These are phyloP conservation scores for Lipomyces japonicus DNA, from an alignment of 805 yeast genomes.

Conservation along the genomic window DNA sequence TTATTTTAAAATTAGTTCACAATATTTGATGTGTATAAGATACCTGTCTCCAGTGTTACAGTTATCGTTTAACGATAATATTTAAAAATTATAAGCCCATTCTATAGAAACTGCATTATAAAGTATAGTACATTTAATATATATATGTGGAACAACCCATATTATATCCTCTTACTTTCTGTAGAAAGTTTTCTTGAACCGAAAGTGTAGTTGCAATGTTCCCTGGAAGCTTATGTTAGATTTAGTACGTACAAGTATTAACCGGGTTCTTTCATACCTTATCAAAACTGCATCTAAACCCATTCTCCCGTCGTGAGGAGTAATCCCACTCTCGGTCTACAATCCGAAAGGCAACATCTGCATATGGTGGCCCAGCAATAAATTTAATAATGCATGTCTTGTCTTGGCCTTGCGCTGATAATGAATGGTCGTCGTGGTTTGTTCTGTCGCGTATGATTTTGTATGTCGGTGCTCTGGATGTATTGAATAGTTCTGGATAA, in stretches of 20 bases:
- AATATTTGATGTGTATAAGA: too few relatives aligned
- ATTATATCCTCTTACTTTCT: slow-evolving; percentile 26
- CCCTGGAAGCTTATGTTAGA: slow-evolving; percentile 28
- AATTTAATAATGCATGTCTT: slow-evolving; percentile 37
- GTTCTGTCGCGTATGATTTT: slow-evolving; percentile 32
- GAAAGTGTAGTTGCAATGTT: slow-evolving; percentile 37
- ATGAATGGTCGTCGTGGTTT: slow-evolving; percentile 9
- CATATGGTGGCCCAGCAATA: slow-evolving; percentile 38
- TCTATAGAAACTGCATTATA: too few relatives aligned
- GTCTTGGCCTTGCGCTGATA: slow-evolving; percentile 15
- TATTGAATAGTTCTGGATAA: slow-evolving; percentile 36
- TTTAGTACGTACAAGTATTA: not conserved
- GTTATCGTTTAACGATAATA: too few relatives aligned
- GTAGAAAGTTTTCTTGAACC: slow-evolving; percentile 35
- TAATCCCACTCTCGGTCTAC: slow-evolving; percentile 40
- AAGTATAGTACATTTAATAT: not conserved
- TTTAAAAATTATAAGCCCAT: too few relatives aligned
- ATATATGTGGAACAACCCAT: not conserved
- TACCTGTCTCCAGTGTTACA: too few relatives aligned
- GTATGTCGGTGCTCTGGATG: slow-evolving; percentile 36
- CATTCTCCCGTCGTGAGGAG: slow-evolving; percentile 30
- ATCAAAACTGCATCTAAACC: slow-evolving; percentile 36
- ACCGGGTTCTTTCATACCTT: slow-evolving; percentile 23
- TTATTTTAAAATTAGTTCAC: too few relatives aligned
- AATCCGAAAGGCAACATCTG: slow-evolving; percentile 37